Percentiles rank a stretch among this genome's conserved stretches.
These are phyloP conservation scores for Nemania abortiva DNA, from an alignment of 2,329 filamentous ascomycete genomes.

Conservation along the genomic window DNA sequence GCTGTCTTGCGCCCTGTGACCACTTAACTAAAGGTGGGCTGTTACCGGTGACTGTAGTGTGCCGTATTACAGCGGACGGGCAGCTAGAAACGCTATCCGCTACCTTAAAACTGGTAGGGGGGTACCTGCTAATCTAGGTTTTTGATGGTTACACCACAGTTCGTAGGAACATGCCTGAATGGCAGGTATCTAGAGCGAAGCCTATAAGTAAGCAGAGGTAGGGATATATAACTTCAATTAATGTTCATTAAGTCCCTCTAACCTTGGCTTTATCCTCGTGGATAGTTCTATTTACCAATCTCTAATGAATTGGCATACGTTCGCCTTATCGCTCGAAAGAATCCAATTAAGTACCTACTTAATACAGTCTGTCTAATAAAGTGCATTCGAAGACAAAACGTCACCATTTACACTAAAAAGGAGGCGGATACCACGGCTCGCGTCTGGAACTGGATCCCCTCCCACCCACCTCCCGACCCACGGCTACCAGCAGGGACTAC, in stretches of 20 bases:
- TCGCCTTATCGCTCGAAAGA: conserved; percentile 8
- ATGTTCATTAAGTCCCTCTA: neutral
- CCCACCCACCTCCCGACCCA: conserved; percentile 12
- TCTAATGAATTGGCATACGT: conserved; percentile 20
- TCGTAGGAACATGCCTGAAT: neutral
- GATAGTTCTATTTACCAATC: conserved; percentile 20
- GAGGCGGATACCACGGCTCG: conserved; percentile 34
- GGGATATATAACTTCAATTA: neutral
- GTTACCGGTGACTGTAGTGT: conserved; percentile 1
- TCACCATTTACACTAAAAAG: conserved; percentile 27
- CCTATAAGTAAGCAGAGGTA: too few species aligned
- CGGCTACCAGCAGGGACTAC: conserved; percentile 1
- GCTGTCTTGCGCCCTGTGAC: neutral
- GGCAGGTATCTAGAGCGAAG: too few species aligned
- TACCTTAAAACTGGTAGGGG: neutral
- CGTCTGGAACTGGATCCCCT: conserved; percentile 10
- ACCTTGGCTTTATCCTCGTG: conserved; percentile 15
- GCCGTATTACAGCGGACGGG: neutral
- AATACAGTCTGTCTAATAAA: conserved; percentile 3
- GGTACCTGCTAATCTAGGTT: neutral
- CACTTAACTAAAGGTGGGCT: neutral
- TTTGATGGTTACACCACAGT: neutral
- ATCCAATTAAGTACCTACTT: conserved; percentile 23
- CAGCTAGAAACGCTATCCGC: neutral
- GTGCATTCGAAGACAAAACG: conserved; percentile 15